Base-by-base conservation (phyloP, 257 asterid species). In the Leptodermis oblonga region DNA sequence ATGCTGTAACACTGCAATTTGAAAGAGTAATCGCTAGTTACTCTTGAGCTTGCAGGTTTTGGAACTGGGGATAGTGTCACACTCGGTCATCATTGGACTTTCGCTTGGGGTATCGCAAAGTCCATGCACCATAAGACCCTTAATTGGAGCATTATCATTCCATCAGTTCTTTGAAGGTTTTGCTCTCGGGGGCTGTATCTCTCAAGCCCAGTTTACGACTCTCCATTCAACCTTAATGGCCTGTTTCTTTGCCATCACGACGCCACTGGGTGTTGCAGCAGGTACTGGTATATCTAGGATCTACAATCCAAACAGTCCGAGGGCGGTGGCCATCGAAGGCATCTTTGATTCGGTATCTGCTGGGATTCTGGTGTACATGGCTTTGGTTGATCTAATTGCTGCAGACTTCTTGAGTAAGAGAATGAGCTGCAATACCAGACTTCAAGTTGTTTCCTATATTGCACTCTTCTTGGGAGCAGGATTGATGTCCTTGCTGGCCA, bases 101-200 rank as follows among this genome's bases (percentile, higher is more conserved):
- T 87, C 96, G 0, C 95, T 92, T 25, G 96, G 98, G 69, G 94
- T 92, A 55, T 92, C 95, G 5, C 87, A 86, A 45, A 93, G 96
- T 82, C 96, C 97, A 0, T 90, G 97, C 65, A 90, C 97, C n/a
- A 81, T 90, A 10, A 76, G 95, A 69, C 97, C 99, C 65, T 77
- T 88, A 54, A 84, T 93, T 0, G 97, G 88, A 30, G 99, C 97
- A 45, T 72, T 93, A 48, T 81, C 99, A 11, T 93, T 88, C 79
- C 97, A 93, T 65, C 97, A 90, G 43, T 90, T 93, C 82, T 93
- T 93, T 0, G 97, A 93, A 80, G 99, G 96, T 7, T 90, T 93
- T 69, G 99, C 97, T 36, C 79, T 93, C 18, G 97, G 99, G 13
- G 97, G 96, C 64, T 93, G 99, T 90, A 90, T 93, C 53, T 88